Evolutionary conservation across 805 yeast species (phyloP), one percentile per base, ranked within the genome.

Genomic region (Lipomyces orientalis): DNA sequence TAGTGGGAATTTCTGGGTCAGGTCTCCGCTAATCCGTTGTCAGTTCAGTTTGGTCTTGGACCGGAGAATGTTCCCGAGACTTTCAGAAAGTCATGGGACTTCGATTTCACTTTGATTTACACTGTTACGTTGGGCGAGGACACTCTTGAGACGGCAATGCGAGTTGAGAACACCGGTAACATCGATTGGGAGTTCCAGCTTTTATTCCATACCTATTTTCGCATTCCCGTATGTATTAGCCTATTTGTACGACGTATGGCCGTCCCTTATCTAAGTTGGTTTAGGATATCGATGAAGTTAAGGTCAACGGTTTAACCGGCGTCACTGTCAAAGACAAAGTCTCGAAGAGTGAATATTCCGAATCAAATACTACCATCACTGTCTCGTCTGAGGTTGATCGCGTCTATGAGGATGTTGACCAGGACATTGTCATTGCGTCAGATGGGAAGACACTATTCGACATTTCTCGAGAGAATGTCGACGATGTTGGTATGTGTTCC

Each of bases 1-100:
- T 62, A 68, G 73, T 95, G 99, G 99, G 98, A 95, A 78, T 91
- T 93, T 74, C 82, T 95, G 69, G 99, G 99, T 51, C 94, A 92
- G 79, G 86, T 89, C 22, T 83, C 83, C 46, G 88, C 84, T 62
- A 79, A 81, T 57, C 90, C 91, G 35, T 90, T 93, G 62, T 87
- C 96, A 4, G 90, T 90, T 56, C 97, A 95, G 78, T 93, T 93
- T 79, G 99, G 93, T 0, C 84, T 95, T 65, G 89, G 95, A 19
- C 97, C 97, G 6, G 97, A 92, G 75, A 82, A 88, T 64, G 89
- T 95, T 51, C 85, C 88, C 71, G 80, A 79, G 14, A 94, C 89
- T 34, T 77, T 88, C 59, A 82, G 81, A 71, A 76, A 81, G 65
- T 81, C 83, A 66, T 90, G 97, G 88, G 77, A 58, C 79, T 82